Conservation (phyloP, 2,329 filamentous ascomycete species). For the Cercospora brassicicola region DNA sequence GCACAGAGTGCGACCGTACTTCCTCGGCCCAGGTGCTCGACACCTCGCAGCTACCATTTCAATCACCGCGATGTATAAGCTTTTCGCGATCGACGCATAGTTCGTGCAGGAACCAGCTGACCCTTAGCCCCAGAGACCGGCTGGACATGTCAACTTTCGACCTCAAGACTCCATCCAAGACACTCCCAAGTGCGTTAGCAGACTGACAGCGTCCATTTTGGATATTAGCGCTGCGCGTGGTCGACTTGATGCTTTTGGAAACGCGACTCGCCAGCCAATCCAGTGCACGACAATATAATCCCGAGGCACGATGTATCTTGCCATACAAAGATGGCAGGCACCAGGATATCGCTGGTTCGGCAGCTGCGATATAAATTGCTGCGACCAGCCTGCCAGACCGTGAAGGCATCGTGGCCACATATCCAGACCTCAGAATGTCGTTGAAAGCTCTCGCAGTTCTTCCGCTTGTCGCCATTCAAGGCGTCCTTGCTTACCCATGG, state of each 20-base stretch:
- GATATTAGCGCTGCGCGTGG: not conserved
- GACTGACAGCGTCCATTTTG: not conserved
- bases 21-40: not conserved
- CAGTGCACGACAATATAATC: not conserved
- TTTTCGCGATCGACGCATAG: not conserved
- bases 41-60: not conserved
- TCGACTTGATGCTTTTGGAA: not conserved
- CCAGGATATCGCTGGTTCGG: not conserved
- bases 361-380: not conserved
- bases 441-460: not conserved
- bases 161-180: not conserved
- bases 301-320: not conserved
- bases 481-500: slow-evolving; percentile 33
- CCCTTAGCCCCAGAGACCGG: not conserved
- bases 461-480: not conserved
- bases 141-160: not conserved
- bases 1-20: not conserved
- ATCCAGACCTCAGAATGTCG: not conserved
- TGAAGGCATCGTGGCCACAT: not conserved
- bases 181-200: not conserved
- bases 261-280: not conserved
- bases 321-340: not conserved
- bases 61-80: not conserved
- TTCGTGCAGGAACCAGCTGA: not conserved
- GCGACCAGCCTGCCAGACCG: not conserved